Percentiles rank a stretch among this genome's conserved stretches.
These are phyloP conservation scores for Eudorina sp. DNA, from an alignment of 139 green algal species.

Conservation along the genomic window DNA sequence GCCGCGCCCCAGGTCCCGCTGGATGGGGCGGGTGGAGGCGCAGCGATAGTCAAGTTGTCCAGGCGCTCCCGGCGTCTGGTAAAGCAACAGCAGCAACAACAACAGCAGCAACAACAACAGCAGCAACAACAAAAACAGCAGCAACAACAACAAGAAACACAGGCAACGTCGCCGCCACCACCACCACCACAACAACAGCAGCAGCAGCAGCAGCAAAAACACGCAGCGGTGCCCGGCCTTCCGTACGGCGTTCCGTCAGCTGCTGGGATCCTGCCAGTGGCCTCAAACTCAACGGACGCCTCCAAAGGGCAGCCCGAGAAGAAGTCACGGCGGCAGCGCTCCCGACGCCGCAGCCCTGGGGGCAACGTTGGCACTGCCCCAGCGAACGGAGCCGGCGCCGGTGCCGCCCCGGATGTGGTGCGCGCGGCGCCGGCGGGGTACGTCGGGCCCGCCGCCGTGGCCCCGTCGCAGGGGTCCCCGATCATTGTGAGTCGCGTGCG, in stretches of 20 bases:
- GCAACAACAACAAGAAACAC: background rate
- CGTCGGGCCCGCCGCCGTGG: too few relatives aligned
- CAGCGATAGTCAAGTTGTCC: background rate
- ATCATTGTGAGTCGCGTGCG: background rate
- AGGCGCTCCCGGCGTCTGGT: background rate
- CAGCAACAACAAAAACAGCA: background rate
- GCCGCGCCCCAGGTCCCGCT: background rate
- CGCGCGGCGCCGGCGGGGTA: too few relatives aligned
- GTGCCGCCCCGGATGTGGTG: too few relatives aligned
- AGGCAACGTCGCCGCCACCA: background rate
- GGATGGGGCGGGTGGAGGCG: too few relatives aligned
- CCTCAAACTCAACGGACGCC: too few relatives aligned
- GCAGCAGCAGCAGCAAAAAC: too few relatives aligned
- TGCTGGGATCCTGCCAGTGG: too few relatives aligned
- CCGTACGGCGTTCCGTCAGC: too few relatives aligned
- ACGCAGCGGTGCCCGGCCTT: too few relatives aligned
- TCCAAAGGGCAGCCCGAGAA: background rate
- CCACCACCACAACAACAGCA: background rate
- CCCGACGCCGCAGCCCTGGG: background rate
- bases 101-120: background rate
- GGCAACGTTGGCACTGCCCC: background rate
- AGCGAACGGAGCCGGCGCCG: background rate
- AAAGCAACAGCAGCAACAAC: background rate
- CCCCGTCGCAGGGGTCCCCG: background rate
- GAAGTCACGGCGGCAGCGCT: background rate